Evolutionary conservation across 306 rosid genomes (phyloP).

Genomic region (Cucurbita ficifolia): DNA sequence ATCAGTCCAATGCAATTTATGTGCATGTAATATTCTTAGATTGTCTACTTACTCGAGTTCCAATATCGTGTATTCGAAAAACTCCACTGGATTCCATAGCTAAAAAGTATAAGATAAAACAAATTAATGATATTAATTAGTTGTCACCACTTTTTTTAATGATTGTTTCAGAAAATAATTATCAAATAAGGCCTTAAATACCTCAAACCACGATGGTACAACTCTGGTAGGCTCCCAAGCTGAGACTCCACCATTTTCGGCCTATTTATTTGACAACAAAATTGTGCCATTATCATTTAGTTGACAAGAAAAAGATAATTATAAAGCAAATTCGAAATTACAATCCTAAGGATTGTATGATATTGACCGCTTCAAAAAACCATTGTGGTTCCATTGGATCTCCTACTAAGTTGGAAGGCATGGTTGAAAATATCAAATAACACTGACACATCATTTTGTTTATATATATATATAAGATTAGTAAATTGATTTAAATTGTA

Average conservation of each 20-base stretch:
- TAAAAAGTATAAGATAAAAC: background rate
- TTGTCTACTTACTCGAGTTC: background rate
- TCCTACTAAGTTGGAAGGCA: conserved; percentile 7
- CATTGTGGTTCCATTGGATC: conserved; percentile 10
- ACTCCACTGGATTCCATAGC: background rate
- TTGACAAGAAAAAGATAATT: too few species aligned
- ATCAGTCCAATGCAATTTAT: too few species aligned
- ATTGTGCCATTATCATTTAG: too few species aligned
- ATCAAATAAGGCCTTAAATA: background rate
- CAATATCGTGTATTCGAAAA: background rate
- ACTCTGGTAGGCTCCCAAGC: background rate
- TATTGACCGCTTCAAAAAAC: background rate
- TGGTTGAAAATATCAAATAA: conserved; percentile 1
- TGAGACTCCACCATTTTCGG: background rate
- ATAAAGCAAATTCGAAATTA: too few species aligned
- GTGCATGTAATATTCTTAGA: background rate
- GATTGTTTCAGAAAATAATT: too few species aligned
- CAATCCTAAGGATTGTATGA: conserved; percentile 1
- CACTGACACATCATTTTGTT: conserved; percentile 2
- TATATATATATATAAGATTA: background rate
- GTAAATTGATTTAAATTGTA: background rate
- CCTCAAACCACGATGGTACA: background rate
- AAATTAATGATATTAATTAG: too few species aligned
- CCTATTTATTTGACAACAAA: background rate
- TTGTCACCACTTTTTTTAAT: too few species aligned